phyloP scores from a whole-genome alignment of 2,329 filamentous ascomycete genomes.

The Fulvia fulva region DNA sequence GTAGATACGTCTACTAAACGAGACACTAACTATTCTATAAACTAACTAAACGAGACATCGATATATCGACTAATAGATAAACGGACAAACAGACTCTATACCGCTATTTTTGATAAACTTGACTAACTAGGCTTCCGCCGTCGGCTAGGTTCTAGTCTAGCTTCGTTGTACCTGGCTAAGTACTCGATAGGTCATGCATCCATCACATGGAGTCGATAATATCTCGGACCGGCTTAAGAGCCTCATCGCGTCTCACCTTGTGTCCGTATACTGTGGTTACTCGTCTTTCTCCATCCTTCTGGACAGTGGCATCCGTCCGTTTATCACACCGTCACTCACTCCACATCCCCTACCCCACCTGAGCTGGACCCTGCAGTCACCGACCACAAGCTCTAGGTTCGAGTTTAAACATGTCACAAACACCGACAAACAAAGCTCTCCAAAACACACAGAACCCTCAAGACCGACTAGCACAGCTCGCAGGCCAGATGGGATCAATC shows the following conservation, averaged over 20 bases:
- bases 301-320: not conserved
- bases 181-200: not conserved
- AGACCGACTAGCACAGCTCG: constrained; percentile 27
- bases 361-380: not conserved
- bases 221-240: not conserved
- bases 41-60: too few species aligned
- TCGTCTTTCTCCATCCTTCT: not conserved
- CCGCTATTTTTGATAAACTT: too few species aligned
- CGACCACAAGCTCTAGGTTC: not conserved
- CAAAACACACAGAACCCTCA: constrained; percentile 35
- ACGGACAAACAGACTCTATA: too few species aligned
- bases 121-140: too few species aligned
- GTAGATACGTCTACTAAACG: too few species aligned
- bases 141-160: not conserved
- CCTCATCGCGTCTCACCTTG: not conserved
- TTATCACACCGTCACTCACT: not conserved
- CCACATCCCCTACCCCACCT: not conserved
- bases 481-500: constrained; percentile 24
- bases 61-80: too few species aligned
- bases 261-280: not conserved
- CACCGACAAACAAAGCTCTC: constrained; percentile 3
- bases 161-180: not conserved
- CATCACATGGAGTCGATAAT: not conserved
- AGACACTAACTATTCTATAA: too few species aligned
- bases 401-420: constrained; percentile 7